Evolutionary conservation across 2,329 filamentous ascomycete species (phyloP), one percentile per base, ranked within the genome.

Genomic region (Diatrype stigma): DNA sequence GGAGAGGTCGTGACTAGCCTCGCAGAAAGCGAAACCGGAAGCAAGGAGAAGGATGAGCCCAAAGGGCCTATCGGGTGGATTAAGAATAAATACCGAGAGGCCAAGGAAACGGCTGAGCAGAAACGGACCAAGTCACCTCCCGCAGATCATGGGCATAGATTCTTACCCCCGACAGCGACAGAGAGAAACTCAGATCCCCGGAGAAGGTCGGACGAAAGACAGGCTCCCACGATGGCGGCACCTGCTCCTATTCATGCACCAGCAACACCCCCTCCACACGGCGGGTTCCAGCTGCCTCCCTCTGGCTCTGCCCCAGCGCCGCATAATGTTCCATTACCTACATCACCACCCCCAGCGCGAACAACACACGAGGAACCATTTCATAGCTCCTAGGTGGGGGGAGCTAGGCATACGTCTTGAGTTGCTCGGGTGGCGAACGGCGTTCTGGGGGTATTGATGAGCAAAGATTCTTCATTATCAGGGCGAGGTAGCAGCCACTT

Each of bases 81-180:
- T 56, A 81, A 76, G 63, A 78, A 70, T 64, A 84, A 84, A 62
- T 81, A 82, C 62, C 77, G 80, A 23, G 80, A 81, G 60, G 77
- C 77, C 47, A 83, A 81, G 63, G 80, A 82, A 56, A 80, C 69
- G 40, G 75, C 70, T 1, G 80, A 82, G 50, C 73, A 79, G 45
- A 72, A 77, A 57, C 73, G 81, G 46, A 77, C 75, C 58, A 82
- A 82, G 63, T 82, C 80, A 8, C 80, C 80, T 3, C 76, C 80
- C 2, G 69, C 69, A 22, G 72, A 74, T 22, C 63, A 56, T 1
- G 60, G 51, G 56, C 63, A 62, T 47, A 63, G 56, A 23, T 66
- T 73, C 28, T 46, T 73, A 3, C 56, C 67, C 14, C 59, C 69
- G 3, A 66, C 74, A n/a, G 73, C 69, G 3, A 66, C 74, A n/a